Evolutionary conservation across 2,329 filamentous ascomycete species (phyloP), one percentile per base, ranked within the genome.

Genomic region (Hymenoscyphus salicellus): DNA sequence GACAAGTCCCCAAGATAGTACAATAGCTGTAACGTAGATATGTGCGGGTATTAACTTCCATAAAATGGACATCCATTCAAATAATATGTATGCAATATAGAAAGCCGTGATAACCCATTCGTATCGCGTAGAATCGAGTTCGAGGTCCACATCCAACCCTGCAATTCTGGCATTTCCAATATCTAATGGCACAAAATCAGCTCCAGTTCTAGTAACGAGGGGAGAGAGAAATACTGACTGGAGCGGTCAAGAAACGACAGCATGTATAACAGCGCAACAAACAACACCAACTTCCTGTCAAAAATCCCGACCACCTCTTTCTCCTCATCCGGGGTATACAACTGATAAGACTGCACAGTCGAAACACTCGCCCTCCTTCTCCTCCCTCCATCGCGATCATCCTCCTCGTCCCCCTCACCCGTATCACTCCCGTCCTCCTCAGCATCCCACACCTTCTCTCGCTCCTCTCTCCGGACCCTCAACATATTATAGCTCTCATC

Each of bases 181-280:
- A 70, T 87, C 84, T 86, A 55, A 1, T 28, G 14, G 49, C 8
- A 16, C 46, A 33, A 66, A 38, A 66, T 63, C 71, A 61, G 65
- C 58, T 23, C 55, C 28, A 17, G 8, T 28, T 32, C n/a, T 49
- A 52, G 32, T 56, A 57, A 26, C 26, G 46, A 30, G 52, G 36
- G 55, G 16, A 43, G 61, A 17, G 20, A 36, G n/a, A n/a, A 56
- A 33, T 14, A 62, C 83, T 67, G 80, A 93, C 91, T 96, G 20
- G 91, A 93, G 69, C 93, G 84, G 76, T 97, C 93, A 69, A 97
- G 78, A 75, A 96, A 97, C 68, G 88, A 90, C 67, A 97, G 80
- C 81, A 96, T 84, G 75, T 95, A 97, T 14, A 97, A 82, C 65
- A 94, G 75, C 11, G 91, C 90, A 68, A 97, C 83, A 74, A 97